Evolutionary conservation across 352 stramenopile species (phyloP), one percentile per base, ranked within the genome.

Genomic region (Pythium utonaiense): DNA sequence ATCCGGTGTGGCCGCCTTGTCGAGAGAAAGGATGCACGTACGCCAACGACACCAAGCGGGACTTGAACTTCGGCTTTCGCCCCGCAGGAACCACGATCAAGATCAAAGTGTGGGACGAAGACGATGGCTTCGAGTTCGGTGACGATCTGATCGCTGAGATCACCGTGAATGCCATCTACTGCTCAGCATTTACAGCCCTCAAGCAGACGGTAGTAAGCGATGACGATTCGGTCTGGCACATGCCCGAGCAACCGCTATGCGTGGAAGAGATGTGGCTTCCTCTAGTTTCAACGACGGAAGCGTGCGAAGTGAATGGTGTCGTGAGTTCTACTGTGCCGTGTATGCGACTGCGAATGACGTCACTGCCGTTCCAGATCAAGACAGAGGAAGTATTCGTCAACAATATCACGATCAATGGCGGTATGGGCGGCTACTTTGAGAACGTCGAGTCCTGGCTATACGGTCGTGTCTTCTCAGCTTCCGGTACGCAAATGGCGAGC

Each of bases 41-140:
- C 6, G 55, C 68, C 6, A 62, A 67, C 34, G 83, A 96, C 49
- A 70, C 75, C 7, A 58, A 67, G 21, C 77, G 83, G 0, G 83
- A 93, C 51, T 60, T 97, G 28, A 86, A 91, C 56, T 95, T 97
- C 47, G 88, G 90, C 0, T 93, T 96, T 41, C 85, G 84, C 9
- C 69, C 77, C 17, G 85, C 87, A 12, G 90, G 86, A n/a, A 91
- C 80, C 1, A 56, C 80, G 50, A 88, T 97, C 54, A 70, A 64
- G 10, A 60, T 97, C 8, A 52, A 73, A 16, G 73, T 95, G 13
- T 78, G 73, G 53, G 86, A 97, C 62, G 73, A 89, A 28, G 88
- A 96, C 70, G 77, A 74, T 45, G 90, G 90, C 12, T 70, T 97
- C 2, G 89, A 96, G 61, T 96, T 96, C 47, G 82, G 63, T 9